Evolutionary conservation across 1,284 basidiomycete species (phyloP).

Genomic region (Coniophora puteana): DNA sequence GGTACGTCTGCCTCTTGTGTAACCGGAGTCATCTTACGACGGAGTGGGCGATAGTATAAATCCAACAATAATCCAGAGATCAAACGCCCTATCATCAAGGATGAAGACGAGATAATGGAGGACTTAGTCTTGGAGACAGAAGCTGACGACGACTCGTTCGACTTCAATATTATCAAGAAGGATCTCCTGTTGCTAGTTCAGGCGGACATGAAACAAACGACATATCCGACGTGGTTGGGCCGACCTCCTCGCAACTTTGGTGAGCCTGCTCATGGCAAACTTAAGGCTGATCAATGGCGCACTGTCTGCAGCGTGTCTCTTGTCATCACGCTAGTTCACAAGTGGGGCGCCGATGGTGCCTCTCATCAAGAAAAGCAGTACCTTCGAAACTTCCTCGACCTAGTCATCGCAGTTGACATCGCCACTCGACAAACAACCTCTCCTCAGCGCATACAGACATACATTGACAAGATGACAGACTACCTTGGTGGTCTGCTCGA

Average conservation of each 20-base stretch:
- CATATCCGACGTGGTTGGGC: conserved; percentile 26
- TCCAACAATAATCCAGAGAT: neutral
- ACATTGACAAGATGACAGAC: conserved; percentile 9
- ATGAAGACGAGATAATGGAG: too few relatives aligned
- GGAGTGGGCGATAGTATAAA: neutral
- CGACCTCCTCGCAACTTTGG: conserved; percentile 27
- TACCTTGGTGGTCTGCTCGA: conserved; percentile 12
- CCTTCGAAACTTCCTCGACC: conserved; percentile 17
- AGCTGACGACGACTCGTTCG: neutral
- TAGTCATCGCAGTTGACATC: conserved; percentile 12
- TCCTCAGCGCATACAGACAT: conserved; percentile 2
- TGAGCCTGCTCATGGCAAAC: conserved; percentile 21
- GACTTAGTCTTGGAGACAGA: neutral
- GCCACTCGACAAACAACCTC: conserved; percentile 8
- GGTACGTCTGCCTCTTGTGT: neutral
- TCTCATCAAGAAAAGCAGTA: conserved; percentile 3
- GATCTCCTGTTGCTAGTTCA: conserved; percentile 10
- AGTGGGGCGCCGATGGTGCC: conserved; percentile 7
- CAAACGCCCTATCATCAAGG: too few relatives aligned
- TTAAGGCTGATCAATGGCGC: conserved; percentile 32
- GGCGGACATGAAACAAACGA: conserved; percentile 11
- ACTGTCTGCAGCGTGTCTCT: conserved; percentile 25
- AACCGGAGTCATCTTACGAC: neutral
- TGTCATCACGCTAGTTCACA: conserved; percentile 12
- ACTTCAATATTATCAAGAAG: neutral